A percentile compares a stretch with the other conserved stretches of the same genome.
Evolutionary conservation across 1,139 yeast genomes (phyloP).

Genomic region (Sugiyamaella novakii): DNA sequence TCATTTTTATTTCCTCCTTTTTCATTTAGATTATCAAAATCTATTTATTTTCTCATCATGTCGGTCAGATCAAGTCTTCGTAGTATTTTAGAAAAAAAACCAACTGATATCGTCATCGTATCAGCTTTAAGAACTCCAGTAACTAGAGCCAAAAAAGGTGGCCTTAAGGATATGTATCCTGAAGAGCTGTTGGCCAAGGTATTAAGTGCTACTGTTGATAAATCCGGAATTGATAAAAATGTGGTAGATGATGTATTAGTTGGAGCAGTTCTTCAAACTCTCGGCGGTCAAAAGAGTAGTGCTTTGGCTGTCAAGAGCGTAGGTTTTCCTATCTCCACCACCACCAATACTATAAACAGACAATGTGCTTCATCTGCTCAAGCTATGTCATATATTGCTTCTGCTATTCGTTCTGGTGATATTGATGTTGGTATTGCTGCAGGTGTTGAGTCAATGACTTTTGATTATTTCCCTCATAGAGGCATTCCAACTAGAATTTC

Average conservation of each 20-base stretch:
- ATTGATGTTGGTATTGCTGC: constrained; percentile 47
- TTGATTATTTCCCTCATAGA: constrained; percentile 48
- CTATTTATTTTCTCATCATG: constrained; percentile 2
- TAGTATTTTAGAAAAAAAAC: constrained; percentile 32
- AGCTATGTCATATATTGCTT: constrained; percentile 45
- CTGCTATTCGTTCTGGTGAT: constrained; percentile 43
- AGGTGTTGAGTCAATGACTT: constrained; percentile 52
- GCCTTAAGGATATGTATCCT: constrained; percentile 44
- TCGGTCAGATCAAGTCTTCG: constrained; percentile 13
- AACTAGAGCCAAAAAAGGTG: constrained; percentile 46
- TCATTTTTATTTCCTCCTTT: too few species aligned
- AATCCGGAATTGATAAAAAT: constrained; percentile 39
- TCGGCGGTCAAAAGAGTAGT: constrained; percentile 44
- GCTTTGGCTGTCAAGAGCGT: constrained; percentile 42
- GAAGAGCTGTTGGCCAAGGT: constrained; percentile 45
- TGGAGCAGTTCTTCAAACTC: constrained; percentile 43
- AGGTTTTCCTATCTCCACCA: constrained; percentile 47
- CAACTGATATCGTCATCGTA: constrained; percentile 45
- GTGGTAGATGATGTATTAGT: constrained; percentile 42
- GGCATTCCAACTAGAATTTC: constrained; percentile 44
- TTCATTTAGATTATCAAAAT: background rate
- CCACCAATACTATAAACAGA: constrained; percentile 47
- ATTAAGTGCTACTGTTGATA: constrained; percentile 41
- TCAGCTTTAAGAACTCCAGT: constrained; percentile 47
- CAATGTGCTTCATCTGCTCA: constrained; percentile 51